Conservation (phyloP, 768 basidiomycete genomes). For the Tephrocybe sp. region DNA sequence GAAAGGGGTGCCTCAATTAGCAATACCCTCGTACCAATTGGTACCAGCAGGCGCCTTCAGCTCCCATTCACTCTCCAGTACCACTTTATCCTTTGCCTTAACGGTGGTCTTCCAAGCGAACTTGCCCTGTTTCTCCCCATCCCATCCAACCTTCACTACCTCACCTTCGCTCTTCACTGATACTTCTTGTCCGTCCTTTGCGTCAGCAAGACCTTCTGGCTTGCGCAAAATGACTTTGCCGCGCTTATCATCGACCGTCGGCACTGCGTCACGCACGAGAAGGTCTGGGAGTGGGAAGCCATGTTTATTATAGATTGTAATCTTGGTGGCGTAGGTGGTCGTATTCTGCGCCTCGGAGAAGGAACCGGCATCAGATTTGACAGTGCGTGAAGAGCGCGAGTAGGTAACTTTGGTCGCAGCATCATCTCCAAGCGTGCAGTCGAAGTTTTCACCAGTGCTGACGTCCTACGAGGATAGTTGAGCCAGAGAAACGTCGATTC, state of each 20-base stretch:
- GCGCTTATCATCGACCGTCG: conserved; percentile 37
- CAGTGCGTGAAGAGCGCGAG: conserved; percentile 34
- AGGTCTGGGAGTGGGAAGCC: conserved; percentile 41
- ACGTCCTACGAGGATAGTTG: conserved; percentile 35
- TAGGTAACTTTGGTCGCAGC: conserved; percentile 43
- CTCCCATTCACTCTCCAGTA: conserved; percentile 51
- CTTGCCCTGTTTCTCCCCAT: conserved; percentile 51
- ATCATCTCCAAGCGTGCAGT: conserved; percentile 52
- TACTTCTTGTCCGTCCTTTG: conserved; percentile 38
- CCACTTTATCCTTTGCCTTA: conserved; percentile 38
- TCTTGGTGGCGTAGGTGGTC: conserved; percentile 43
- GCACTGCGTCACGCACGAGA: conserved; percentile 47
- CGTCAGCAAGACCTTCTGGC: conserved; percentile 44
- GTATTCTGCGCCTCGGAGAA: conserved; percentile 44
- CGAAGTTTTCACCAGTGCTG: conserved; percentile 47
- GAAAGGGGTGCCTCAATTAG: background rate
- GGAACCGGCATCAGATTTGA: conserved; percentile 33
- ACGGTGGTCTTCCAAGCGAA: conserved; percentile 54
- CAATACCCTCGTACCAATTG: conserved; percentile 22
- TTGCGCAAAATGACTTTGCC: conserved; percentile 44
- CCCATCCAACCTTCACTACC: conserved; percentile 34
- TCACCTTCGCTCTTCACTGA: conserved; percentile 26
- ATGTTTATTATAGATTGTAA: conserved; percentile 49
- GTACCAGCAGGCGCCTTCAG: conserved; percentile 39
- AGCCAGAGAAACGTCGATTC: background rate